These are phyloP conservation scores for Haplosporangium gracile DNA, from an alignment of 192 early-diverging fungal species.

Conservation along the genomic window DNA sequence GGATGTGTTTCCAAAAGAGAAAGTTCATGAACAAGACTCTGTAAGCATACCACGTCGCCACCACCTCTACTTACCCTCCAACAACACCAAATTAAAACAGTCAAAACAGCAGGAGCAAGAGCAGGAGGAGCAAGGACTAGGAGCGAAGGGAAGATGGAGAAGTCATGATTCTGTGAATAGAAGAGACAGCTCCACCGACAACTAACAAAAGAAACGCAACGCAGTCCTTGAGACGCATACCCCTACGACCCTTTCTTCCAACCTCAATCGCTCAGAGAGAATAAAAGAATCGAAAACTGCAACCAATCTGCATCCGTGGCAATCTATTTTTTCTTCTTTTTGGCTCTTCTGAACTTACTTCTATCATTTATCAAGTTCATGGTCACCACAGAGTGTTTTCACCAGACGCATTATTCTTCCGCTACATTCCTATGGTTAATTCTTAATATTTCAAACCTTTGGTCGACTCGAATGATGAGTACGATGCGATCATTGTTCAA, in stretches of 20 bases:
- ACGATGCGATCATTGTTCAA: too few species aligned
- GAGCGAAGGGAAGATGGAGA: background rate
- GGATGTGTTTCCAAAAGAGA: constrained; percentile 99
- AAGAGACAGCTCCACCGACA: background rate
- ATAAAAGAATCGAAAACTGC: constrained; percentile 9
- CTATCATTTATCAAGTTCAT: background rate
- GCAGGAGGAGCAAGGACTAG: background rate
- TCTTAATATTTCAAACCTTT: too few species aligned
- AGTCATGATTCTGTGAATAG: background rate
- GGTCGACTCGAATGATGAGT: too few species aligned
- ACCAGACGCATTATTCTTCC: too few species aligned
- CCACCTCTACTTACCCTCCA: too few species aligned
- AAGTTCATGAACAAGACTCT: constrained; percentile 97
- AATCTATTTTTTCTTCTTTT: background rate
- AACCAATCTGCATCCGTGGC: background rate
- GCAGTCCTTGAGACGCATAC: background rate
- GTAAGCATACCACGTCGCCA: constrained; percentile 23
- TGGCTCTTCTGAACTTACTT: background rate
- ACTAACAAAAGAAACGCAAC: background rate
- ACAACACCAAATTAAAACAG: background rate
- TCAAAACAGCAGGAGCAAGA: background rate
- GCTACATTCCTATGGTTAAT: too few species aligned
- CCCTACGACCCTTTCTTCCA: background rate
- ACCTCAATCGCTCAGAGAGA: background rate
- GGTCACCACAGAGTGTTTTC: too few species aligned